A percentile compares a stretch with the other conserved stretches of the same genome.
Evolutionary conservation across 2,329 filamentous ascomycete species (phyloP).

Genomic region (Diaporthe longicolla): DNA sequence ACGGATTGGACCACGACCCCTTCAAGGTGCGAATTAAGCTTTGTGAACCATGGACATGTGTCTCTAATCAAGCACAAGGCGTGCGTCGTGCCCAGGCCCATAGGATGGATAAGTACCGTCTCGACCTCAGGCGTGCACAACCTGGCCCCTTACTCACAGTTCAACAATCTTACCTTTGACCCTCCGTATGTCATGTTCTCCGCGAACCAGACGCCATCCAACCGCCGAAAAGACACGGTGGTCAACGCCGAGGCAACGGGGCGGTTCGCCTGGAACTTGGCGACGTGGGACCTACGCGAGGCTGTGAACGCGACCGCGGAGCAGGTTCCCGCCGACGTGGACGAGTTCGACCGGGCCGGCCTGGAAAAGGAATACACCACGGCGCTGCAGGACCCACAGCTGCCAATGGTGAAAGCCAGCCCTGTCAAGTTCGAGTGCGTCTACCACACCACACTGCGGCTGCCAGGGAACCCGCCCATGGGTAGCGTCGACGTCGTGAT

Average conservation of each 20-base stretch:
- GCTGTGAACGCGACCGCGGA: conserved; percentile 69
- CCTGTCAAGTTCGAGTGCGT: conserved; percentile 72
- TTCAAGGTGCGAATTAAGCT: conserved; percentile 35
- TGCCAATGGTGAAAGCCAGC: conserved; percentile 67
- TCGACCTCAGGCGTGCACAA: conserved; percentile 64
- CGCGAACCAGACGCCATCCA: conserved; percentile 66
- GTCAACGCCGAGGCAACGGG: conserved; percentile 69
- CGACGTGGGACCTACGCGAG: conserved; percentile 68
- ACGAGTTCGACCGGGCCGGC: conserved; percentile 67
- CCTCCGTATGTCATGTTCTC: conserved; percentile 75
- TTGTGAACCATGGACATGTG: background rate
- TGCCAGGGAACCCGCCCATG: conserved; percentile 71
- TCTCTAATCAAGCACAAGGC: conserved; percentile 51
- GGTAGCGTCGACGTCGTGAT: conserved; percentile 71
- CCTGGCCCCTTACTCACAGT: conserved; percentile 73
- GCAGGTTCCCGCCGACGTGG: conserved; percentile 61
- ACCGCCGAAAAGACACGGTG: conserved; percentile 68
- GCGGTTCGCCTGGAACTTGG: conserved; percentile 71
- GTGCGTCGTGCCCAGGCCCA: conserved; percentile 72
- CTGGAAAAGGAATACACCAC: conserved; percentile 62
- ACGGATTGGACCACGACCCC: conserved; percentile 37
- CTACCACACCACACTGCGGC: conserved; percentile 66
- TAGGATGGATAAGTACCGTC: conserved; percentile 74
- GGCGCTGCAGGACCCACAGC: conserved; percentile 48
- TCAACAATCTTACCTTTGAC: conserved; percentile 75